Conservation (phyloP, 1,284 basidiomycete species). For the Pholiota adiposa region DNA sequence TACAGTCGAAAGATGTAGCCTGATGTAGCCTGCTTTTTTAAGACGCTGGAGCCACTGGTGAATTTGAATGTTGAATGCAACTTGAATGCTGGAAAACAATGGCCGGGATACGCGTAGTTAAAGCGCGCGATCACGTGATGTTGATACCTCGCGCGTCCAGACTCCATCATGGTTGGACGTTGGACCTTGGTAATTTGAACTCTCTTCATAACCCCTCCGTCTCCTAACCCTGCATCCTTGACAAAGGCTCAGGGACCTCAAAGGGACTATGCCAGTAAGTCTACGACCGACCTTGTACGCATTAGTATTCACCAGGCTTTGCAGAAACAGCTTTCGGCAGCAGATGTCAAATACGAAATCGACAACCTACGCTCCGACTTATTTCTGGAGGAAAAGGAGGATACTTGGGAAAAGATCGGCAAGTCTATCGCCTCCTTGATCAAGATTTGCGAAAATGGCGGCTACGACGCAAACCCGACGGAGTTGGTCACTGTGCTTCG, state of each 20-base stretch:
- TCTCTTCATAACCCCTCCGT: not conserved
- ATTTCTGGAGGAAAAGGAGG: conserved; percentile 73
- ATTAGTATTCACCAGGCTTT: not conserved
- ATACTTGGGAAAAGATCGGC: conserved; percentile 81
- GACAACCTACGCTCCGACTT: conserved; percentile 46
- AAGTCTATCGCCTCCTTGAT: conserved; percentile 56
- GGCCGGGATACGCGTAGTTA: not conserved
- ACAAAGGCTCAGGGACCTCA: not conserved
- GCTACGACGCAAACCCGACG: conserved; percentile 50
- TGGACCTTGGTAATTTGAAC: not conserved
- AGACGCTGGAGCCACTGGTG: no score
- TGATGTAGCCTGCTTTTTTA: no score
- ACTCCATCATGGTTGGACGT: no score
- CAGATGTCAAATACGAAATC: conserved; percentile 26
- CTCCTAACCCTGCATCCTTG: not conserved
- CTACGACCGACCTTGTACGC: not conserved
- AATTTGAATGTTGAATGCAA: no score
- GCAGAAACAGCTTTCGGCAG: conserved; percentile 9
- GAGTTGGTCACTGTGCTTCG: conserved; percentile 62
- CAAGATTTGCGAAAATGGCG: conserved; percentile 61
- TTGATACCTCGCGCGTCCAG: not conserved
- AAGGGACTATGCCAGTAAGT: not conserved
- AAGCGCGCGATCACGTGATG: not conserved
- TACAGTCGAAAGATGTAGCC: no score
- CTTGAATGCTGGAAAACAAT: no score